Base-by-base conservation (phyloP, 2,329 filamentous ascomycete species). In the Aspergillus versicolor region DNA sequence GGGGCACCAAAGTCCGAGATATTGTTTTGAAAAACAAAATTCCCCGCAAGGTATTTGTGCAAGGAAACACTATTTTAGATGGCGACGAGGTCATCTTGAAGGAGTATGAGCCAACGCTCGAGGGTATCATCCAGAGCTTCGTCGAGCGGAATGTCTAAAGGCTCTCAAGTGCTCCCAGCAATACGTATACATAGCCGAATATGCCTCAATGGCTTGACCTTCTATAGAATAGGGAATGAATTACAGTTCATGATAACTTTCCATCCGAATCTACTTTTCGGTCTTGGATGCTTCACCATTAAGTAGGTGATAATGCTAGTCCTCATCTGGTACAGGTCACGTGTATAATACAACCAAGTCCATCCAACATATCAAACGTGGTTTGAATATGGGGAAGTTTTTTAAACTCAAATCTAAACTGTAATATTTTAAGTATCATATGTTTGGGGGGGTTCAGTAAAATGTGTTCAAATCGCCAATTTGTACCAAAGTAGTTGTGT, bases 41-140 rank as follows among this genome's bases (percentile, higher is more conserved):
- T 0, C 68, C 67, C 41, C 85, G 88, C 66, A 88, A 84, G 70
- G 77, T 97, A 44, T 97, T 96, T 77, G 91, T 97, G 53, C 92
- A 97, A 79, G 91, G 91, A 58, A 97, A 96, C 74, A 97, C 93
- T 0, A 82, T 87, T 56, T 70, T 94, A 41, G 77, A 82, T 12
- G 84, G 82, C 0, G 90, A 89, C 56, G 84, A 87, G 71, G 90
- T 95, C 30, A 82, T 81, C 13, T 75, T 96, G 74, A 90, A 88
- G 77, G 91, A 97, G 77, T 97, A 97, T 75, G 90, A 95, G 65
- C 83, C 92, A 1, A 90, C 85, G 5, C 79, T 88, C 6, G 84
- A 89, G 73, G 92, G 92, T 5, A 87, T 97, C 79, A 88, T 96
- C 60, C 82, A 90, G 80, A 94, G 90, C 74, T 95, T 85, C 81